Percentiles rank a stretch among this genome's conserved stretches.
These are phyloP conservation scores for Tulasnella sp. DNA, from an alignment of 768 basidiomycete genomes.

Conservation along the genomic window DNA sequence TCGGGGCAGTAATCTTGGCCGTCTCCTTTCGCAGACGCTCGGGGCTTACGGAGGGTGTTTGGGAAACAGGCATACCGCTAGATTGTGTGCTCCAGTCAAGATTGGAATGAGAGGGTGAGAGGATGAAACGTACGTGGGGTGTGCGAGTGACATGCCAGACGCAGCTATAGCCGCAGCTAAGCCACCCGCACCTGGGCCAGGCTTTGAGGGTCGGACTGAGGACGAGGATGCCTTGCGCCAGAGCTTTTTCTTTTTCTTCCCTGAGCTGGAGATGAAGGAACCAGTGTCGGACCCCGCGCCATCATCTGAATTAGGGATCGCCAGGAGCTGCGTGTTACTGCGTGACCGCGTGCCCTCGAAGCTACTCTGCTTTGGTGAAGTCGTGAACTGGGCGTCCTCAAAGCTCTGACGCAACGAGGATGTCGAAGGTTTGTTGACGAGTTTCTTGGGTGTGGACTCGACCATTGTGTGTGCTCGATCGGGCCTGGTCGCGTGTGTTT, in stretches of 20 bases:
- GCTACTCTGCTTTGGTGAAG: neutral
- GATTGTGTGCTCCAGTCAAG: too few species aligned
- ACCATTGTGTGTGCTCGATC: neutral
- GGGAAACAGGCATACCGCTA: too few species aligned
- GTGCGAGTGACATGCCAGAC: constrained; percentile 16
- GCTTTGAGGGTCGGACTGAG: neutral
- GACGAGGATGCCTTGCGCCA: constrained; percentile 9
- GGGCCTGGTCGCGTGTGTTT: neutral
- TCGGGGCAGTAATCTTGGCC: neutral
- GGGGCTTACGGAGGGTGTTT: constrained; percentile 10
- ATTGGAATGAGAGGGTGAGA: too few species aligned
- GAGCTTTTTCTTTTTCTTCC: constrained; percentile 10
- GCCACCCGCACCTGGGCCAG: neutral
- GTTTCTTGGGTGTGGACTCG: neutral
- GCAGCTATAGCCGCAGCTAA: constrained; percentile 13
- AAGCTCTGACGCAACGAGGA: neutral
- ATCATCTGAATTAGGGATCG: neutral
- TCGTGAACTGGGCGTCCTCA: neutral
- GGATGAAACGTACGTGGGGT: constrained; percentile 1
- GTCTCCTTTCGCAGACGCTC: constrained; percentile 10
- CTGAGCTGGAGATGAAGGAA: constrained; percentile 4
- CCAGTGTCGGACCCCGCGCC: constrained; percentile 6
- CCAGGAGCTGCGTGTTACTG: neutral
- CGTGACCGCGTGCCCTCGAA: neutral
- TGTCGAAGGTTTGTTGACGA: neutral